Base-by-base conservation (phyloP, 2,329 filamentous ascomycete species). In the Claviceps capensis region DNA sequence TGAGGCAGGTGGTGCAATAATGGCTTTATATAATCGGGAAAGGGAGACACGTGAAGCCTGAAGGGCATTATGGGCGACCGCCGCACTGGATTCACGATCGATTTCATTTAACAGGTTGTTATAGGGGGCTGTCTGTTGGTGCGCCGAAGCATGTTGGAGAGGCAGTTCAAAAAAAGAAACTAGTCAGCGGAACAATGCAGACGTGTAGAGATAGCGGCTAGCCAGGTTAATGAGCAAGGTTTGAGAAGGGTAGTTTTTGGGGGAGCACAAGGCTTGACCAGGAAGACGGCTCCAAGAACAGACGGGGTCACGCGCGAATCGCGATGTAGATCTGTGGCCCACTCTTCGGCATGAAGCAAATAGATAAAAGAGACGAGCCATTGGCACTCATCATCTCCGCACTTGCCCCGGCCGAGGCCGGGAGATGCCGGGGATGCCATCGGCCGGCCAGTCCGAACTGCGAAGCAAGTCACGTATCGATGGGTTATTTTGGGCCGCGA, bases 1-100 rank as follows among this genome's bases (percentile, higher is more conserved):
- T 40, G 5, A 11, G 6, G 6, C 42, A 50, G 49, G 49, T 50
- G 49, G 49, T 50, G 30, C 49, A 50, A 50, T 50, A 46, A 37
- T 46, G 34, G 26, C 42, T 23, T 46, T 7, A 19, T n/a, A 9
- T 23, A 9, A 22, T 50, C 19, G 34, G 14, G 11, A 40, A 11
- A 11, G 42, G 17, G 11, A 16, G 7, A 30, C 19, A 30, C 16
- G 22, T 6, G n/a, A 14, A 19, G 9, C 23, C 22, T 38, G 49
- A 26, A 16, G 34, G 38, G 34, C 30, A 23, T 14, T 36, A 14
- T 13, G 19, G 26, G 6, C 6, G 17, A 14, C 17, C 17, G n/a
- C 17, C 9, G 48, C 30, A 36, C 30, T 17, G 14, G 41, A 23
- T 45, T 43, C 7, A 51, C 30, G 30, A 9, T 34, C 30, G 30